phyloP scores from a whole-genome alignment of 495 filamentous ascomycete genomes.

The Massariosphaeria phaeospora region DNA sequence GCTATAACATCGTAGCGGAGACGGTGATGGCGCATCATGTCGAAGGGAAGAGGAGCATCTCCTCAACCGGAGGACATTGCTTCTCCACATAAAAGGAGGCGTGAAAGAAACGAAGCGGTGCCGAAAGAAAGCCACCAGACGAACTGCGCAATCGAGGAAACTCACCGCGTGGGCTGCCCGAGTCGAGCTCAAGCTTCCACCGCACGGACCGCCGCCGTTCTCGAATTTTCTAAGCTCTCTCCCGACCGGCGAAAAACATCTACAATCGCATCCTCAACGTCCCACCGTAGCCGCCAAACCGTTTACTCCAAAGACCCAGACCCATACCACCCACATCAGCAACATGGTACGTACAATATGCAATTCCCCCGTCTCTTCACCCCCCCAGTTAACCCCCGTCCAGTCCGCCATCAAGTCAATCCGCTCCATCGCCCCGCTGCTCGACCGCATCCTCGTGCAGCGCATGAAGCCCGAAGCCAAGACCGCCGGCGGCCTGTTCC shows the following conservation, averaged over 20 bases:
- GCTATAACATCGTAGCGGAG: constrained; percentile 10
- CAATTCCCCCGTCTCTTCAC: not conserved
- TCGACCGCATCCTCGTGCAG: constrained; percentile 98
- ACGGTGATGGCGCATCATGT: not conserved
- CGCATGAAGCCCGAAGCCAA: constrained; percentile 95
- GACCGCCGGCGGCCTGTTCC: constrained; percentile 93
- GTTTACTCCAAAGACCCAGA: not conserved
- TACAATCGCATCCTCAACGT: not conserved
- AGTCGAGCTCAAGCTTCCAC: not conserved
- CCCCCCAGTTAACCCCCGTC: not conserved
- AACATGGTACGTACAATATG: constrained; percentile 25
- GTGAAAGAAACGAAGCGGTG: no score
- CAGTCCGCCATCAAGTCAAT: constrained; percentile 76
- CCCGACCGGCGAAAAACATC: not conserved
- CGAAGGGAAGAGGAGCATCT: constrained; percentile 4
- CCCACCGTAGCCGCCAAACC: not conserved
- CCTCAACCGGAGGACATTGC: constrained; percentile 26
- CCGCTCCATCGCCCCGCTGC: constrained; percentile 89
- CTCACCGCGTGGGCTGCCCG: no score
- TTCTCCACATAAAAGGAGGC: constrained; percentile 24
- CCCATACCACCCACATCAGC: not conserved
- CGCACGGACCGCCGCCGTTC: not conserved
- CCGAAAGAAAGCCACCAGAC: no score
- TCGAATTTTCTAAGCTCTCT: not conserved
- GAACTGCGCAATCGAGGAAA: no score